Base-by-base conservation (phyloP, 2,329 filamentous ascomycete species). In the Zasmidium angulare region DNA sequence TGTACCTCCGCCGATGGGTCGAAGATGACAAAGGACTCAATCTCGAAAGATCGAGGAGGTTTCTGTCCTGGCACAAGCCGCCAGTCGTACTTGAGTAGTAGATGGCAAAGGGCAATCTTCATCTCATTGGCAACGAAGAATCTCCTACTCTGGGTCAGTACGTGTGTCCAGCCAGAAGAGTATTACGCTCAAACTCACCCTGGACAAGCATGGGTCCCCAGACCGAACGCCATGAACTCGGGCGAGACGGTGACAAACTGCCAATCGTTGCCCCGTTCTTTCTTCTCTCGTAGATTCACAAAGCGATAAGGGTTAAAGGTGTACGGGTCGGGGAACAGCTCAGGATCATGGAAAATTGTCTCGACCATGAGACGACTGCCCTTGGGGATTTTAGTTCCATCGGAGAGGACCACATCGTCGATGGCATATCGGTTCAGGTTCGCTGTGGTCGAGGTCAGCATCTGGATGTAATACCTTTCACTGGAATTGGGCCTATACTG, bases 61-160 rank as follows among this genome's bases (percentile, higher is more conserved):
- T 24, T 29, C 31, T 56, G 11, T 1, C 46, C 54, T n/a, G 54
- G 54, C 24, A 57, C 47, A 29, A 46, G 21, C 26, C 48, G 61
- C 49, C 70, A 65, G 57, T 75, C 72, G 55, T 75, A 75, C 53
- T 71, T 67, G 40, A 73, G 58, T 46, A 74, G 56, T 20, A 74
- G 55, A 49, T 72, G 64, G n/a, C 63, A 67, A 11, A 75, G 54
- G 1, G 66, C 58, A 19, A 74, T 66, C 55, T 75, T 75, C 53
- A 74, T 66, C 55, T 72, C 69, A 43, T 69, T 71, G 17, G 63
- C 55, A 26, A 68, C 72, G 46, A 75, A 72, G 63, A 74, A 73
- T 21, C 72, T 64, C 4, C 73, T 72, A 14, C 71, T 69, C 49
- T 6, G 4, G 7, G 23, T 24, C 49, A 50, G 49, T 22, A 4